Evolutionary conservation across 495 filamentous ascomycete genomes (phyloP).

Genomic region (Endocarpon pusillum): DNA sequence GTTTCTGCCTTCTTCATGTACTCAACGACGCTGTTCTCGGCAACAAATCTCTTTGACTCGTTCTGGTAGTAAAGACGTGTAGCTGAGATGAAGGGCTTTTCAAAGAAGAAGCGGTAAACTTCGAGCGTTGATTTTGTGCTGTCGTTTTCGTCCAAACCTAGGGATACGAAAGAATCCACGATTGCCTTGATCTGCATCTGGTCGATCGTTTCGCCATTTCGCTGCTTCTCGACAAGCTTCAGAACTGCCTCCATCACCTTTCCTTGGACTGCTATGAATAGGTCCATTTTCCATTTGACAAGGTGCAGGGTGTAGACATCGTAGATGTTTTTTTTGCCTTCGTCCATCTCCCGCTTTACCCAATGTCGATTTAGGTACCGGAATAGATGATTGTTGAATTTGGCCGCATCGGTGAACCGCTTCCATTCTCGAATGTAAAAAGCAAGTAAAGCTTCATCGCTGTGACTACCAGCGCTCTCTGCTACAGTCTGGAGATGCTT

Average conservation of each 20-base stretch:
- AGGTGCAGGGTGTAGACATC: conserved; percentile 96
- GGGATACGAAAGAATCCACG: conserved; percentile 89
- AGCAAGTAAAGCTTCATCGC: conserved; percentile 77
- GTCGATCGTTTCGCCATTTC: conserved; percentile 96
- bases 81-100: conserved; percentile 75
- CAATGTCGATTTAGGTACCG: conserved; percentile 94
- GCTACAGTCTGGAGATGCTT: conserved; percentile 52
- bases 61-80: conserved; percentile 75
- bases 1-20: conserved; percentile 99
- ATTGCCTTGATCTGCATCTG: conserved; percentile 93
- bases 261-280: conserved; percentile 65
- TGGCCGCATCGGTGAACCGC: conserved; percentile 84
- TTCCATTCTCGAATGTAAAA: conserved; percentile 97
- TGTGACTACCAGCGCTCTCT: conserved; percentile 51
- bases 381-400: conserved; percentile 95
- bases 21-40: conserved; percentile 94
- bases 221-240: conserved; percentile 90
- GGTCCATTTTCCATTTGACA: conserved; percentile 82
- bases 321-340: conserved; percentile 96
- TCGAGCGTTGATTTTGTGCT: conserved; percentile 86
- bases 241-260: conserved; percentile 93
- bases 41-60: conserved; percentile 85
- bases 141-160: conserved; percentile 88
- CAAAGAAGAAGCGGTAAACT: conserved; percentile 82
- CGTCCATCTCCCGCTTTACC: conserved; percentile 98